Percentiles rank a stretch among this genome's conserved stretches.
These are phyloP conservation scores for Angomonas ambiguus DNA, from an alignment of 208 protist genomes.

Conservation along the genomic window DNA sequence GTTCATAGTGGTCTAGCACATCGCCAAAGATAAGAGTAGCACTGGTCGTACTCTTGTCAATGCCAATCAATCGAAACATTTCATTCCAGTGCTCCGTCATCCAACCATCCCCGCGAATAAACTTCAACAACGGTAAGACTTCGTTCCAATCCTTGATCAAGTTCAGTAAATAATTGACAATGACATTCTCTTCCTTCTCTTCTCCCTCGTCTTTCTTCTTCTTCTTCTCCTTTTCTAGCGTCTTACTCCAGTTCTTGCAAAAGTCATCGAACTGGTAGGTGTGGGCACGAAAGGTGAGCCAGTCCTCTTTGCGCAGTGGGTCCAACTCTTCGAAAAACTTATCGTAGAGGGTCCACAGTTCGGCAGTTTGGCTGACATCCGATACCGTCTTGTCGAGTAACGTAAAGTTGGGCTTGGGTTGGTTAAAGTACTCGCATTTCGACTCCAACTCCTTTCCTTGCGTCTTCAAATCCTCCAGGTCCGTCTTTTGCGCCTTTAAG, in stretches of 20 bases:
- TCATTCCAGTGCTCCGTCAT: slow-evolving; percentile 96
- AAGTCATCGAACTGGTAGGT: slow-evolving; percentile 94
- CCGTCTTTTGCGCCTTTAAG: slow-evolving; percentile 79
- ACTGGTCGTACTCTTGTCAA: slow-evolving; percentile 74
- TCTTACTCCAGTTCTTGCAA: slow-evolving; percentile 78
- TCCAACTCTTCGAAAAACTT: slow-evolving; percentile 66
- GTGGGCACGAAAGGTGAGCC: slow-evolving; percentile 93
- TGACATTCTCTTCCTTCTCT: slow-evolving; percentile 31
- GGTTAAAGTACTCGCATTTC: slow-evolving; percentile 92
- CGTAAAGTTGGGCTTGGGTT: slow-evolving; percentile 73
- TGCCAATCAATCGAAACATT: slow-evolving; percentile 88
- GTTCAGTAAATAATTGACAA: slow-evolving; percentile 58
- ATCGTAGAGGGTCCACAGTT: slow-evolving; percentile 88
- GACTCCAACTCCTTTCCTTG: slow-evolving; percentile 60
- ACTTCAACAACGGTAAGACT: slow-evolving; percentile 82
- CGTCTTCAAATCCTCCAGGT: slow-evolving; percentile 74
- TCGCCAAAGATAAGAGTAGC: slow-evolving; percentile 86
- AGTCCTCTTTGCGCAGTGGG: slow-evolving; percentile 86
- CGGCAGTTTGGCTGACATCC: slow-evolving; percentile 59
- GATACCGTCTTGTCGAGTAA: slow-evolving; percentile 45
- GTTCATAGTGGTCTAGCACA: slow-evolving; percentile 75
- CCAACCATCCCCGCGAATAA: slow-evolving; percentile 93
- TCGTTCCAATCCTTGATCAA: slow-evolving; percentile 67
- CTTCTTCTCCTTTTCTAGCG: slow-evolving; percentile 23
- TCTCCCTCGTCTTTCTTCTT: neutral